Base-by-base conservation (phyloP, 805 yeast species). In the Candida stauntonica region DNA sequence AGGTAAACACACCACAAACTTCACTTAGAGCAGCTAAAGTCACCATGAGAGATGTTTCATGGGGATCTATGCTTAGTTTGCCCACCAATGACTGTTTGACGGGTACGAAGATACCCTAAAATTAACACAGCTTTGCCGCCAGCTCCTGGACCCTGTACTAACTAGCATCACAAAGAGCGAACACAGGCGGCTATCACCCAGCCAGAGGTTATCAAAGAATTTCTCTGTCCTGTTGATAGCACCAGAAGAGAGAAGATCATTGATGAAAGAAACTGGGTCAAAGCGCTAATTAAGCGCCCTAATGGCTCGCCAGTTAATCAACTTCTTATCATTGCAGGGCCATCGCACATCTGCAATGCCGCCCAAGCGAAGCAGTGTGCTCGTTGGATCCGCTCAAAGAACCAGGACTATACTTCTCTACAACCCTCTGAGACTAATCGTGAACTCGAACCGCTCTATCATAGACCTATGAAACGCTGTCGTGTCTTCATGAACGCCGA, bases 171-270 rank as follows among this genome's bases (percentile, higher is more conserved):
- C n/a, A 15, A 14, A 44, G 48, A 44, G 32, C 40, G 48, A 27
- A 36, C 43, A 18, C 45, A 44, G 35, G 48, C 41, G 18, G 48
- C 48, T 29, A 44, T 44, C 30, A 38, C 45, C 12, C 48, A 44
- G 31, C 48, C 48, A 13, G 48, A 44, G 26, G 45, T 44, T 17
- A 30, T 41, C 31, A 41, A 33, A 33, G 48, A 36, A 19, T 44
- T 44, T 32, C 38, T 44, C 28, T 38, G 42, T 17, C 48, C 48
- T 14, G 2, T 44, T 17, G 32, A 28, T 13, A n/a, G 23, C 5
- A 12, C 16, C 13, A 14, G 15, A 11, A 38, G 28, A 31, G 39
- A 34, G 13, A 7, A 6, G 5, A 37, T 41, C 31, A 14, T 13
- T 11, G 5, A 15, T 3, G 29, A 31, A 16, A 31, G 35, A 31